Evolutionary conservation across 495 filamentous ascomycete genomes (phyloP).

Genomic region (Alectoria sarmentosa): DNA sequence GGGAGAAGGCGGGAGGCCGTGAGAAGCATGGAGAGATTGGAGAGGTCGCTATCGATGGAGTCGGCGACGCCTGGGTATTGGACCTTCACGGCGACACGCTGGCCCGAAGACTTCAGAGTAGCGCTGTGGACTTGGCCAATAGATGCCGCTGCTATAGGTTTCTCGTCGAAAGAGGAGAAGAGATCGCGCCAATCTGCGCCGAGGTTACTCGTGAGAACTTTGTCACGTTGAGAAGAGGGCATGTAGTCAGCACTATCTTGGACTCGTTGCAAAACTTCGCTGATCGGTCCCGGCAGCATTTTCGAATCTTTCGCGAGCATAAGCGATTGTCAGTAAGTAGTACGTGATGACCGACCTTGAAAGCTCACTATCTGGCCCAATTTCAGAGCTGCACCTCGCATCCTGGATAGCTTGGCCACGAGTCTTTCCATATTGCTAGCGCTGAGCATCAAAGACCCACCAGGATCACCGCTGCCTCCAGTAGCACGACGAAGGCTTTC

Average conservation of each 20-base stretch:
- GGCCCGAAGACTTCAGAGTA: constrained; percentile 63
- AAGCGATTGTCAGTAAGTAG: constrained; percentile 11
- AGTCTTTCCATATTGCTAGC: constrained; percentile 84
- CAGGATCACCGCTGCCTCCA: constrained; percentile 42
- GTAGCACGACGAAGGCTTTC: constrained; percentile 71
- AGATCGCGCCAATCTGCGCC: constrained; percentile 80
- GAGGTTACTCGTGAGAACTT: constrained; percentile 69
- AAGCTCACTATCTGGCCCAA: constrained; percentile 96
- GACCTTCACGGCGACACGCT: constrained; percentile 85
- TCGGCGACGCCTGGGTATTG: constrained; percentile 97
- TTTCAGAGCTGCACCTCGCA: constrained; percentile 98
- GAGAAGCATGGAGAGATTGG: constrained; percentile 83
- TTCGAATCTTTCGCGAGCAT: constrained; percentile 60
- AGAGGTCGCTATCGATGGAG: constrained; percentile 91
- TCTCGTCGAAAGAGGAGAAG: constrained; percentile 78
- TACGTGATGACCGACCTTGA: constrained; percentile 50
- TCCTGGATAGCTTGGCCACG: constrained; percentile 84
- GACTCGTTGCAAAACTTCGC: constrained; percentile 83
- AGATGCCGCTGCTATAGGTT: constrained; percentile 92
- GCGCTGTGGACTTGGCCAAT: constrained; percentile 95
- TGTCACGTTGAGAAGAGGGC: constrained; percentile 84
- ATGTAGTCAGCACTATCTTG: constrained; percentile 98
- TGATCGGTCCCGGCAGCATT: constrained; percentile 79
- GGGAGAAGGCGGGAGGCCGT: constrained; percentile 84
- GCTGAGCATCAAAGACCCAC: constrained; percentile 80